Evolutionary conservation across 1,284 basidiomycete species (phyloP), one percentile per base, ranked within the genome.

Genomic region (Ganoderma boninense): DNA sequence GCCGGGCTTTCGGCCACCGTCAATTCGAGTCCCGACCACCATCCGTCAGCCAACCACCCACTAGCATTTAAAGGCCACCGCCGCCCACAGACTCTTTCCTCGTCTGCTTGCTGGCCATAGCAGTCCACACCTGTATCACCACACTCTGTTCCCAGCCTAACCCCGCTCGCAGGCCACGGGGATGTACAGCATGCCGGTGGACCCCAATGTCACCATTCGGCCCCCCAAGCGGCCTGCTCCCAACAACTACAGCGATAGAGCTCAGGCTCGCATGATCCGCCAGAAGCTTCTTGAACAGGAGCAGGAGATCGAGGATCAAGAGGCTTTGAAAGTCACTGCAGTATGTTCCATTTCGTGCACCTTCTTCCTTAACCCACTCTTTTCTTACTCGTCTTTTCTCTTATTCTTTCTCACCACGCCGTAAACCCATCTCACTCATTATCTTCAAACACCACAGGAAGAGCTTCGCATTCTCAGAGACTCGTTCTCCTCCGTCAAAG

Each of bases 201-300:
- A 64, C 35, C 46, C 4, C 20, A 52, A 14, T 35, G 20, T 54
- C 11, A 52, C 63, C 46, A 32, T 52, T 32, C 73, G 73, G 42
- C 62, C 73, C 18, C n/a, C 64, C n/a, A 71, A 71, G 16, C 23
- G 14, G 26, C 26, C 54, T 35, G 54, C 29, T 29, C 54, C 54
- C 4, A 16, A 0, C 23, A 52, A 52, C 32, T 20, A 16, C 32
- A 68, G 64, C 64, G 66, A 64, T 38, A 68, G 64, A 46, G 68
- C 66, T 1, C 66, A 74, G 43, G 67, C 66, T 35, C 66, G 73
- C 23, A 64, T 74, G 35, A 66, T 70, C 29, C 65, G 67, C 13
- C 69, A 69, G 65, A 69, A 64, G 57, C 56, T 71, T n/a, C 43
- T 70, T n/a, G 68, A 74, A 40, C 62, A 69, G 11, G 73, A 74